A percentile compares a stretch with the other conserved stretches of the same genome.
phyloP scores from a whole-genome alignment of 495 filamentous ascomycete genomes.

The Entonaema liquescens region DNA sequence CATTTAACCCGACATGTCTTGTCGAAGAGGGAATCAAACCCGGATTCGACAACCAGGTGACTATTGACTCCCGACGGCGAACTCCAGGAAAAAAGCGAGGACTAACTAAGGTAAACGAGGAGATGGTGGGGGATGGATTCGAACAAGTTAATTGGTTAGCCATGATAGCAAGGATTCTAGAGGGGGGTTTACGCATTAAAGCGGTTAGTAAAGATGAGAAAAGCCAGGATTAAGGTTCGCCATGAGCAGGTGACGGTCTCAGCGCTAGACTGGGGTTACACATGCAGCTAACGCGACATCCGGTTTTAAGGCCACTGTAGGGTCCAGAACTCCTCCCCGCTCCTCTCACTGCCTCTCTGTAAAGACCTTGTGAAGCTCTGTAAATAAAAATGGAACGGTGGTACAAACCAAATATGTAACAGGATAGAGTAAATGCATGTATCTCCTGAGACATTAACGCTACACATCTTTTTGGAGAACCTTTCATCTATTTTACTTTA shows the following conservation, averaged over 20 bases:
- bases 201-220: conserved; percentile 18
- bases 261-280: conserved; percentile 31
- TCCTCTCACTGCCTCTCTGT: neutral
- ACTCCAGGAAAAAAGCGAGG: conserved; percentile 28
- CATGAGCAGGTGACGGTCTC: conserved; percentile 35
- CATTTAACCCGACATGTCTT: conserved; percentile 29
- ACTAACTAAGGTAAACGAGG: conserved; percentile 10
- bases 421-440: conserved; percentile 7
- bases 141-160: conserved; percentile 23
- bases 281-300: conserved; percentile 30
- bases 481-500: neutral
- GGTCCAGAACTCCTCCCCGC: conserved; percentile 16
- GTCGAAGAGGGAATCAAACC: conserved; percentile 6
- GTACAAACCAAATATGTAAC: neutral
- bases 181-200: conserved; percentile 17
- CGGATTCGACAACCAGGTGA: conserved; percentile 26
- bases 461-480: neutral
- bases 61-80: conserved; percentile 31
- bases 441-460: conserved; percentile 15
- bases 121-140: conserved; percentile 39
- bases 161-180: conserved; percentile 18
- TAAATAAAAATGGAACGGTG: conserved; percentile 15
- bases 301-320: conserved; percentile 11
- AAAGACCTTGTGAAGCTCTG: conserved; percentile 10
- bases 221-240: conserved; percentile 16